Percentiles rank a stretch among this genome's conserved stretches.
Evolutionary conservation across 2,329 filamentous ascomycete genomes (phyloP).

Genomic region (Aspergillus alliaceus): DNA sequence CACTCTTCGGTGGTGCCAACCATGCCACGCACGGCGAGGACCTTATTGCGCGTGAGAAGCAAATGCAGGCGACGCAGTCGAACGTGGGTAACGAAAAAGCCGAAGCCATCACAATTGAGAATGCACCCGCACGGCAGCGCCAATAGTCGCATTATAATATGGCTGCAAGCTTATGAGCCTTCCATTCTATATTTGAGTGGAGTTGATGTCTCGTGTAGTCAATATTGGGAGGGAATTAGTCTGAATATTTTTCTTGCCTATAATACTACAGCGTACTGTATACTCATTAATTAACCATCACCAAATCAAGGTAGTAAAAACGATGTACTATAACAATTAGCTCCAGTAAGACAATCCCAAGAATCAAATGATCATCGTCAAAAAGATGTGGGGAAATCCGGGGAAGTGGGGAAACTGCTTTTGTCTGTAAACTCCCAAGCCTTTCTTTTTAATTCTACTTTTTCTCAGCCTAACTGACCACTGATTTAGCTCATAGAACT

Average conservation of each 20-base stretch:
- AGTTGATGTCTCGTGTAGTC: background rate
- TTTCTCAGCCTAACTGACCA: no score
- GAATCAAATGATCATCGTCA: background rate
- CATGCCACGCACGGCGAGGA: constrained; percentile 36
- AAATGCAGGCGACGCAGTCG: constrained; percentile 5
- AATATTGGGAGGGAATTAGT: background rate
- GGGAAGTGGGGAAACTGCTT: background rate
- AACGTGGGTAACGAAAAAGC: constrained; percentile 16
- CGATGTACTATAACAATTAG: background rate
- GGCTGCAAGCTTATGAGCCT: background rate
- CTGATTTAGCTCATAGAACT: no score
- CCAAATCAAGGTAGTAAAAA: background rate
- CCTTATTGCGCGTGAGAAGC: constrained; percentile 28
- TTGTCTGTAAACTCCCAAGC: background rate
- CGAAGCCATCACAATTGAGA: constrained; percentile 22
- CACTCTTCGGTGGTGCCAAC: constrained; percentile 39
- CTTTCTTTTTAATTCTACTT: background rate
- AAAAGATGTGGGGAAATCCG: background rate
- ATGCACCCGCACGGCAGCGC: constrained; percentile 11
- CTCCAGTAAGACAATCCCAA: background rate
- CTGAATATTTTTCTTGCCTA: background rate
- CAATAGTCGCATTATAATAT: background rate
- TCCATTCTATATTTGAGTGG: background rate
- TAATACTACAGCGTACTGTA: background rate
- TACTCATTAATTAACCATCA: background rate